These are phyloP conservation scores for Globisporangium orthogonon DNA, from an alignment of 352 stramenopile genomes.

Conservation along the genomic window DNA sequence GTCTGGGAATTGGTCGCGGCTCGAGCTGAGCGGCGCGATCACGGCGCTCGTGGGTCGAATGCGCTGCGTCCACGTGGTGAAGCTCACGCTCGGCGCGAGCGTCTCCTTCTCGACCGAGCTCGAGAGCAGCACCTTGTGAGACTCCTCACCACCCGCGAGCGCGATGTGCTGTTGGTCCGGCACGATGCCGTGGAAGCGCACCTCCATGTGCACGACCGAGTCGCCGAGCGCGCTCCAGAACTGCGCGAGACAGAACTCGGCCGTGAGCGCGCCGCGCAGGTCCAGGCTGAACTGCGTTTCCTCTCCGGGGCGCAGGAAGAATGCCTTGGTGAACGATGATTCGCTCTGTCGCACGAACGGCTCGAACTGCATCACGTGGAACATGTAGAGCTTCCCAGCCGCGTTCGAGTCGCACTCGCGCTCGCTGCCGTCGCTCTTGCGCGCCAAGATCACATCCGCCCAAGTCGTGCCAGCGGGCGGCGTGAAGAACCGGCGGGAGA, in stretches of 20 bases:
- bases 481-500: constrained; percentile 78
- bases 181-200: constrained; percentile 84
- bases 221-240: constrained; percentile 88
- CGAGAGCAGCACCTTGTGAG: constrained; percentile 68
- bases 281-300: constrained; percentile 69
- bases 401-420: constrained; percentile 54
- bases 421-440: constrained; percentile 21
- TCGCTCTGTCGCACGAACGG: constrained; percentile 77
- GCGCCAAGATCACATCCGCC: constrained; percentile 80
- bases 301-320: constrained; percentile 59
- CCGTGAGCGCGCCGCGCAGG: constrained; percentile 63
- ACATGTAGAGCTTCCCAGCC: constrained; percentile 75
- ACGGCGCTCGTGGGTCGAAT: constrained; percentile 70
- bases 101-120: constrained; percentile 72
- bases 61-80: constrained; percentile 83
- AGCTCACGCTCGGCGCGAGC: constrained; percentile 59
- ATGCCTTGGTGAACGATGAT: constrained; percentile 62
- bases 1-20: constrained; percentile 79
- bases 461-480: constrained; percentile 78
- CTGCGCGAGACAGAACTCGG: constrained; percentile 87
- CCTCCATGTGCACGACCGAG: constrained; percentile 70
- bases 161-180: constrained; percentile 53
- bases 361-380: constrained; percentile 88
- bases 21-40: constrained; percentile 73
- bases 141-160: constrained; percentile 57